Conservation (phyloP, 129 eudicot species). For the Artemisia annua region DNA sequence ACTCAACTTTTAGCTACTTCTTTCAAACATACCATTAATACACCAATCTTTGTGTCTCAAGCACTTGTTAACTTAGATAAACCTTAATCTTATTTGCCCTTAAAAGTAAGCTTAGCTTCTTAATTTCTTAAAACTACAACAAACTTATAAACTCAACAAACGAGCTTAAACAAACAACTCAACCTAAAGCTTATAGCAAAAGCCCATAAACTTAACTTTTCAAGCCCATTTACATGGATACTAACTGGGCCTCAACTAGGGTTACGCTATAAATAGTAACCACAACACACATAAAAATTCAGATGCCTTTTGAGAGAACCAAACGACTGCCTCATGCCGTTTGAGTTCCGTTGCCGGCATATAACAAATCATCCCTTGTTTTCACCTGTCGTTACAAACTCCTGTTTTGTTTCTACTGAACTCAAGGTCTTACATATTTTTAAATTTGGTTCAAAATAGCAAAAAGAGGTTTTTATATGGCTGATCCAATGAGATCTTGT, state of each 20-base stretch:
- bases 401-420: background rate
- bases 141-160: too few relatives aligned
- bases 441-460: background rate
- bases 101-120: too few relatives aligned
- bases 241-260: background rate
- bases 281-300: background rate
- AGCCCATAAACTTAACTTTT: too few relatives aligned
- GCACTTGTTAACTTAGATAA: too few relatives aligned
- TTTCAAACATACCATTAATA: too few relatives aligned
- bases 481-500: conserved; percentile 16
- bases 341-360: conserved; percentile 24
- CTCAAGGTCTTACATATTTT: background rate
- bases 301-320: conserved; percentile 21
- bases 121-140: too few relatives aligned
- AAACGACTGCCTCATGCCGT: background rate
- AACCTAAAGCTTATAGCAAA: too few relatives aligned
- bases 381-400: background rate
- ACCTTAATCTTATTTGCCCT: too few relatives aligned
- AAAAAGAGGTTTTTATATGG: background rate
- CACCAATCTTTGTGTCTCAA: too few relatives aligned
- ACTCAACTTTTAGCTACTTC: too few relatives aligned
- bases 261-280: background rate
- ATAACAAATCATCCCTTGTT: background rate
- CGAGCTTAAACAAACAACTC: too few relatives aligned
- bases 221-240: too few relatives aligned